Evolutionary conservation across 2,329 filamentous ascomycete genomes (phyloP).

Genomic region (Bretziella fagacearum): DNA sequence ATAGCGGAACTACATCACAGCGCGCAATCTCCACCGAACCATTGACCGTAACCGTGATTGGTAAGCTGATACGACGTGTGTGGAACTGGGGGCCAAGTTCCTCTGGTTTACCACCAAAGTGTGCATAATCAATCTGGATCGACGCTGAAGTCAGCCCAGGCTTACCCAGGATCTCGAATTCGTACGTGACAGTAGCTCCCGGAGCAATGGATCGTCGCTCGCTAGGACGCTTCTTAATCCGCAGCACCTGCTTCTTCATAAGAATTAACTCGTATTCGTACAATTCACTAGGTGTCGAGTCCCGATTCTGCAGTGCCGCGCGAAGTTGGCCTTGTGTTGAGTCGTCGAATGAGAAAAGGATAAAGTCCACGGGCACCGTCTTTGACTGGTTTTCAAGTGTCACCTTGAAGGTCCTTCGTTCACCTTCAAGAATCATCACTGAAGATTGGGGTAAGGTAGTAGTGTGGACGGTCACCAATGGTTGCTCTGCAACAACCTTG

Average conservation of each 20-base stretch:
- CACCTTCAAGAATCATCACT: slow-evolving; percentile 85
- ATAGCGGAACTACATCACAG: slow-evolving; percentile 62
- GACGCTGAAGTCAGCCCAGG: slow-evolving; percentile 64
- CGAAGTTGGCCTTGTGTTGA: slow-evolving; percentile 67
- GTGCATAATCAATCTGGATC: slow-evolving; percentile 74
- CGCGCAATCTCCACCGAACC: slow-evolving; percentile 69
- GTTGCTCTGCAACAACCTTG: slow-evolving; percentile 65
- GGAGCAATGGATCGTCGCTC: slow-evolving; percentile 46
- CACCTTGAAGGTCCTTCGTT: slow-evolving; percentile 59
- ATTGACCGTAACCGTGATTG: slow-evolving; percentile 79
- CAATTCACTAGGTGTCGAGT: slow-evolving; percentile 59
- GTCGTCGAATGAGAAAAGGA: slow-evolving; percentile 79
- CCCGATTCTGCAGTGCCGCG: slow-evolving; percentile 55
- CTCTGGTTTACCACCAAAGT: slow-evolving; percentile 52
- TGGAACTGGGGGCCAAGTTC: slow-evolving; percentile 60
- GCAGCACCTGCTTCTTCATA: slow-evolving; percentile 53
- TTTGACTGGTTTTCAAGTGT: slow-evolving; percentile 62
- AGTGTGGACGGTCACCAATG: slow-evolving; percentile 56
- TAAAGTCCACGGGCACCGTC: slow-evolving; percentile 58
- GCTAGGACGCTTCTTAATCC: slow-evolving; percentile 33
- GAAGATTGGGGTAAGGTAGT: slow-evolving; percentile 69
- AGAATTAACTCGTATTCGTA: slow-evolving; percentile 76
- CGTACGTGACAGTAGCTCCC: slow-evolving; percentile 51
- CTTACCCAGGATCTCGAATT: slow-evolving; percentile 73
- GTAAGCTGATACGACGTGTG: slow-evolving; percentile 65